phyloP scores from a whole-genome alignment of 345 rosid species.

The Eucalyptus erythrocorys region DNA sequence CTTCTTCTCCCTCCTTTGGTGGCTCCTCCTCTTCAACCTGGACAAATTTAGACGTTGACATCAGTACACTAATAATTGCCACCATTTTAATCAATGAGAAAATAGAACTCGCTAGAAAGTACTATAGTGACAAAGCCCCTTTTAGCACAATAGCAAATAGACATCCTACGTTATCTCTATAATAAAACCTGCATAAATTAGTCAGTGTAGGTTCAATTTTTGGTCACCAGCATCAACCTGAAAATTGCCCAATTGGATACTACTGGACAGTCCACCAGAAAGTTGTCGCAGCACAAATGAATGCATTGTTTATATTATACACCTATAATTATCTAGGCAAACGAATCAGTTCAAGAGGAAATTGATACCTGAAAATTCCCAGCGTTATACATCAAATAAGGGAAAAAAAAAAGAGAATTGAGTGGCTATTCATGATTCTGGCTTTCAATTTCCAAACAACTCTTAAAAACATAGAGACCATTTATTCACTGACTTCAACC shows the following conservation, averaged over 20 bases:
- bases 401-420: not conserved
- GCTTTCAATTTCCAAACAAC: not conserved
- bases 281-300: not conserved
- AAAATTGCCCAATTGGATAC: not conserved
- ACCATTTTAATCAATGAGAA: not conserved
- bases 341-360: not conserved
- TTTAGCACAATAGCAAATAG: not conserved
- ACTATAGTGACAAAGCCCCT: not conserved
- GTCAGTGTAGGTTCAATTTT: not conserved
- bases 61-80: not conserved
- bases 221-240: not conserved
- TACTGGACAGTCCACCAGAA: not conserved
- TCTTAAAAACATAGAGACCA: not conserved
- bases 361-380: not conserved
- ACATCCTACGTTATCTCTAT: not conserved
- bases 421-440: not conserved
- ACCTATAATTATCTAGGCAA: not conserved
- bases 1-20: slow-evolving; percentile 74
- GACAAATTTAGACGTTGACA: not conserved
- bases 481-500: not conserved
- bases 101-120: not conserved
- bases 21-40: slow-evolving; percentile 95
- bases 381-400: not conserved
- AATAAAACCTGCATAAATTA: not conserved
- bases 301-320: not conserved